phyloP scores from a whole-genome alignment of 116 monocot species.

The Posidonia oceanica region DNA sequence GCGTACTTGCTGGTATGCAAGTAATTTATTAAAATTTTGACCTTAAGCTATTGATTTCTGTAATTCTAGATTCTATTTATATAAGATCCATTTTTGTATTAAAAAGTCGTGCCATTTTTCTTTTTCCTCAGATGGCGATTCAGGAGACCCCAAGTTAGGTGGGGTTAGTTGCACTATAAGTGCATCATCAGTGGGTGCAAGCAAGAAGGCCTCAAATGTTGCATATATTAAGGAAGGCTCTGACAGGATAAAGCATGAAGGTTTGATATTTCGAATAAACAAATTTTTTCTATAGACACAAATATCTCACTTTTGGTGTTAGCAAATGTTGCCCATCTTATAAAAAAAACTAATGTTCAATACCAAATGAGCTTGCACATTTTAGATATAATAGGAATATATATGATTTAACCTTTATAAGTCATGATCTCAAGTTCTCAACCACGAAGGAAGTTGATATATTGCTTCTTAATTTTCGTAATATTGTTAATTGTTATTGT shows the following conservation, averaged over 20 bases:
- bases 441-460: no score
- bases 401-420: no score
- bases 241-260: constrained; percentile 55
- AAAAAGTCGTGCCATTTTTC: neutral
- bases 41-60: neutral
- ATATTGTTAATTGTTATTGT: no score
- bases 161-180: neutral
- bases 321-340: no score
- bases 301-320: no score
- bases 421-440: no score
- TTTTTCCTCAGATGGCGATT: constrained; percentile 18
- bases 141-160: constrained; percentile 12
- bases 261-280: constrained; percentile 4
- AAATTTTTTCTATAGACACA: no score
- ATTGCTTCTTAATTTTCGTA: no score
- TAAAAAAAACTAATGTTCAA: no score
- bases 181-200: constrained; percentile 38
- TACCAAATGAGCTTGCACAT: no score
- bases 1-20: constrained; percentile 41
- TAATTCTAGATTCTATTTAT: neutral
- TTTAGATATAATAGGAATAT: no score
- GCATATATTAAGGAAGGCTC: constrained; percentile 52
- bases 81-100: neutral
- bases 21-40: neutral
- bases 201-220: constrained; percentile 60